These are phyloP conservation scores for Cerrena zonata DNA, from an alignment of 1,284 basidiomycete genomes.

Conservation along the genomic window DNA sequence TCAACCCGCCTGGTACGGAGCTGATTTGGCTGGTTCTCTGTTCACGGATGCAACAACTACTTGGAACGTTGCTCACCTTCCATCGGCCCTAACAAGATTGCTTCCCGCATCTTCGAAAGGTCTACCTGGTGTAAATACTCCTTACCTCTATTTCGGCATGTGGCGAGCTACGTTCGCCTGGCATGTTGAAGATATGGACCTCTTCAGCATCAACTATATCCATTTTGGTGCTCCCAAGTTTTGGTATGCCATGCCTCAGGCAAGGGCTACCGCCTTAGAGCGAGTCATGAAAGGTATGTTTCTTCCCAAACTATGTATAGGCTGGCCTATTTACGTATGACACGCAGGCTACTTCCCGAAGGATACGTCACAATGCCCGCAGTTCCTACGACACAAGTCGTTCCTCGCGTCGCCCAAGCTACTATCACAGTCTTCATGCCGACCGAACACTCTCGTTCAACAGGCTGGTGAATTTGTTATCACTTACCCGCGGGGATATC, in stretches of 20 bases:
- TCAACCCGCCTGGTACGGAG: conserved; percentile 91
- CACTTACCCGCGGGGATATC: conserved; percentile 91
- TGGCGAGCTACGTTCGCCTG: conserved; percentile 98
- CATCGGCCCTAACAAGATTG: conserved; percentile 83
- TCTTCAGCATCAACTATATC: conserved; percentile 98
- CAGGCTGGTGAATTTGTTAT: conserved; percentile 91
- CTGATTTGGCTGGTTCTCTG: conserved; percentile 84
- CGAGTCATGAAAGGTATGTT: conserved; percentile 70
- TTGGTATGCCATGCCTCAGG: conserved; percentile 96
- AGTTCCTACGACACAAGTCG: conserved; percentile 95
- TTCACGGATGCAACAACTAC: conserved; percentile 75
- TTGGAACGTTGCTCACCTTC: conserved; percentile 92
- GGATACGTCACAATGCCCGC: conserved; percentile 78
- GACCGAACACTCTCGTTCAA: conserved; percentile 86
- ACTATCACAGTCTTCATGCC: conserved; percentile 75
- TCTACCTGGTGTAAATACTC: conserved; percentile 93
- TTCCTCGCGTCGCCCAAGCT: conserved; percentile 88
- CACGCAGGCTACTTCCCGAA: conserved; percentile 76
- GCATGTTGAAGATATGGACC: conserved; percentile 98
- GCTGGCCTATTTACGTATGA: conserved; percentile 3
- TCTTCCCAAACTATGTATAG: conserved; percentile 8
- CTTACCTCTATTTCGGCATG: conserved; percentile 98
- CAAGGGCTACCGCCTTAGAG: conserved; percentile 72
- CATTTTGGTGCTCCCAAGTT: conserved; percentile 96
- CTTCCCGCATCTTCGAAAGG: conserved; percentile 60